Conservation (phyloP, 2,329 filamentous ascomycete genomes). For the Teratosphaeria gauchensis region DNA sequence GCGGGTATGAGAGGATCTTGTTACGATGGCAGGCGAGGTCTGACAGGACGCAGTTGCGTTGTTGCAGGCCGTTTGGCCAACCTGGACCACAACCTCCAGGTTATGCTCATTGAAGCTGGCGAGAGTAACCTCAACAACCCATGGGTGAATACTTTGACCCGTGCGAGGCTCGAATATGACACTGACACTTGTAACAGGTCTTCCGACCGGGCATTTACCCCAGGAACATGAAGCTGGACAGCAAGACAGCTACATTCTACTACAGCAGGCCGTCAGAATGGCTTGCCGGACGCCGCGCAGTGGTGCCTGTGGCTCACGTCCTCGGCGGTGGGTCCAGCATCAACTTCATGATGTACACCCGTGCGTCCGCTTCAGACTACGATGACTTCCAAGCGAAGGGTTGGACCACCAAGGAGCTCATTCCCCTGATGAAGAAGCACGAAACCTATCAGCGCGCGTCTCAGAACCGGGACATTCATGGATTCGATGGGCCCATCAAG, state of each 20-base stretch:
- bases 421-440: constrained; percentile 71
- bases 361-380: constrained; percentile 62
- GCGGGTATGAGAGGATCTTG: constrained; percentile 38
- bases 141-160: constrained; percentile 42
- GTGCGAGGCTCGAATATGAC: neutral
- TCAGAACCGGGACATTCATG: constrained; percentile 56
- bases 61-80: constrained; percentile 56
- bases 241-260: constrained; percentile 74
- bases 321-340: constrained; percentile 51
- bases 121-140: constrained; percentile 70
- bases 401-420: constrained; percentile 66
- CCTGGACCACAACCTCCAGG: constrained; percentile 62
- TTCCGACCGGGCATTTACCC: constrained; percentile 63
- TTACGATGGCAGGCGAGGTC: neutral
- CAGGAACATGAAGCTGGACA: constrained; percentile 68
- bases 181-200: neutral
- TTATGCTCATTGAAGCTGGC: constrained; percentile 61
- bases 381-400: constrained; percentile 72
- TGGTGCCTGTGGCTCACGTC: constrained; percentile 66
- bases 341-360: constrained; percentile 74
- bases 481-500: constrained; percentile 72
- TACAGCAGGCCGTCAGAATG: constrained; percentile 65
- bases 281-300: constrained; percentile 59
- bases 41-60: constrained; percentile 33
- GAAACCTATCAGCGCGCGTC: constrained; percentile 59